Percentiles rank a stretch among this genome's conserved stretches.
These are phyloP conservation scores for Bryoerythrophyllum caledonicum DNA, from an alignment of 225 moss, liverwort and hornwort genomes.

Conservation along the genomic window DNA sequence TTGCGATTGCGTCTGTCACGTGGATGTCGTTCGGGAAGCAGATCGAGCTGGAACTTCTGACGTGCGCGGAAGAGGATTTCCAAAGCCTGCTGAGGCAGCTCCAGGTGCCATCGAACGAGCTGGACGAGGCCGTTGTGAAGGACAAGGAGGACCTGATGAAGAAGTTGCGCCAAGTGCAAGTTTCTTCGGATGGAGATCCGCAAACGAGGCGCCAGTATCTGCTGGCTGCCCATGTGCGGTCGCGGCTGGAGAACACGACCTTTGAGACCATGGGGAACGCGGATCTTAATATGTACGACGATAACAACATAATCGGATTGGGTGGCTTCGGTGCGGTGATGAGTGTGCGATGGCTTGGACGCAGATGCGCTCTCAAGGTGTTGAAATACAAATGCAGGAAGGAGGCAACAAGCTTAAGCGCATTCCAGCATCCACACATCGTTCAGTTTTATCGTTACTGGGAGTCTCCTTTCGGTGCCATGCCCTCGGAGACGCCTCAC, in stretches of 20 bases:
- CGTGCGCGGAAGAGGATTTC: slow-evolving; percentile 11
- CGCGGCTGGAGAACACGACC: slow-evolving; percentile 18
- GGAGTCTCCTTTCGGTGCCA: slow-evolving; percentile 1
- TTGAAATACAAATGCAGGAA: background rate
- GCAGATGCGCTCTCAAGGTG: slow-evolving; percentile 38
- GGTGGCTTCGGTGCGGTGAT: slow-evolving; percentile 30
- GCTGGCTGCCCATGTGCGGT: slow-evolving; percentile 25
- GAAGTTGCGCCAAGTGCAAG: background rate
- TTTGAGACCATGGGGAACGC: background rate
- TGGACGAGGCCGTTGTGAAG: background rate
- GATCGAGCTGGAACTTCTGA: slow-evolving; percentile 22
- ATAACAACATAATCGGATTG: fast-evolving
- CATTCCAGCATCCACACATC: slow-evolving; percentile 43
- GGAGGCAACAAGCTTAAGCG: slow-evolving; percentile 28
- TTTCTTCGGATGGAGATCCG: background rate
- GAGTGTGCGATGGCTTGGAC: slow-evolving; percentile 29
- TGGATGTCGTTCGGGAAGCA: background rate
- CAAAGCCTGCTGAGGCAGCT: background rate
- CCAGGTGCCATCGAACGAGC: background rate
- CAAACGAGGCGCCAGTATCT: slow-evolving; percentile 10
- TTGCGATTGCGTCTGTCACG: slow-evolving; percentile 16
- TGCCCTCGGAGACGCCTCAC: background rate
- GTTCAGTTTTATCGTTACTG: slow-evolving; percentile 45
- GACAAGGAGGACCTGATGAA: slow-evolving; percentile 17
- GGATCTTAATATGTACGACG: background rate